Evolutionary conservation across 495 filamentous ascomycete species (phyloP).

Genomic region (Halenospora varia): DNA sequence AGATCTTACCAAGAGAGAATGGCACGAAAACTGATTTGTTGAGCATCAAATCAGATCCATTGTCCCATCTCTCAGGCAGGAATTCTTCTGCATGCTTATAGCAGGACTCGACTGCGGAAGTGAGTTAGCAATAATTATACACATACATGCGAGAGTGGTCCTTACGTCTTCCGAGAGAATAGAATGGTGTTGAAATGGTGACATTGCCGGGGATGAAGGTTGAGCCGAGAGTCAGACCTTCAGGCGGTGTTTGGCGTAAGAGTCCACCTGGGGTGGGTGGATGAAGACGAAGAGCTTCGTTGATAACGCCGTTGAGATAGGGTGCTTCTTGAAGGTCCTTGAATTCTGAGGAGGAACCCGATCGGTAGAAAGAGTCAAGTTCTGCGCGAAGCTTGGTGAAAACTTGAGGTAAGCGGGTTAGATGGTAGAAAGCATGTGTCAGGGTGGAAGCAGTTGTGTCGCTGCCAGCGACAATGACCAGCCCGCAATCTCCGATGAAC

Average conservation of each 20-base stretch:
- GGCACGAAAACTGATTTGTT: conserved; percentile 47
- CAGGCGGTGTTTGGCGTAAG: conserved; percentile 35
- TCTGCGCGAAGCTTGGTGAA: neutral
- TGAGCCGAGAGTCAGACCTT: conserved; percentile 42
- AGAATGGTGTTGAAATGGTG: conserved; percentile 5
- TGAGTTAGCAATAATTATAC: neutral
- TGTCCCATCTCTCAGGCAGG: conserved; percentile 54
- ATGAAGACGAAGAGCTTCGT: conserved; percentile 49
- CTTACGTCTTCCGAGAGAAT: conserved; percentile 8
- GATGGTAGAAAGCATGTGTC: conserved; percentile 7
- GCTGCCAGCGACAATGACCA: conserved; percentile 19
- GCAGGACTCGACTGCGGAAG: conserved; percentile 4
- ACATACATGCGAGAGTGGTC: neutral
- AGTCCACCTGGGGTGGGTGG: conserved; percentile 35
- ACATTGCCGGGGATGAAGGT: conserved; percentile 37
- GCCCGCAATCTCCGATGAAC: conserved; percentile 6
- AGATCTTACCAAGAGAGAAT: conserved; percentile 37
- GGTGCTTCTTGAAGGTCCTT: conserved; percentile 12
- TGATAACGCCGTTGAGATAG: conserved; percentile 44
- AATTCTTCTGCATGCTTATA: conserved; percentile 33
- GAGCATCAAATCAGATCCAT: conserved; percentile 37
- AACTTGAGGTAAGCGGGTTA: neutral
- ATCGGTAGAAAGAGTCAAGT: conserved; percentile 13
- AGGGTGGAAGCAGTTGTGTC: conserved; percentile 15
- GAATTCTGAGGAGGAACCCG: conserved; percentile 18